Evolutionary conservation across 768 basidiomycete species (phyloP).

Genomic region (Termitomyces titanicus): DNA sequence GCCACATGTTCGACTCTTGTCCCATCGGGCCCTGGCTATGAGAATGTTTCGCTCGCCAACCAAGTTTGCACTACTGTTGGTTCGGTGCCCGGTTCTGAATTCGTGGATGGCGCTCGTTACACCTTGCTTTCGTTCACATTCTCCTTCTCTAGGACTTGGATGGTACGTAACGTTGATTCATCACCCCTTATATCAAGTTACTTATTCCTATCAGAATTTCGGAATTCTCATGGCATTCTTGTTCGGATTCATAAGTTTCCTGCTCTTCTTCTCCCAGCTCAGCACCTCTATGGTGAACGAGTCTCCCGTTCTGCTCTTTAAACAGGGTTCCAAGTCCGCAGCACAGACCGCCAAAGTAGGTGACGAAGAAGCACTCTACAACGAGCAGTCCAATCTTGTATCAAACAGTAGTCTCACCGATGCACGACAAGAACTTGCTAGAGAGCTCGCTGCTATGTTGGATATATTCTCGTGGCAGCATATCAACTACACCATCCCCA

Average conservation of each 20-base stretch:
- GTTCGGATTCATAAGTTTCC: constrained; percentile 46
- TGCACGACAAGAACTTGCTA: constrained; percentile 29
- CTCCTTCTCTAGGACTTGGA: constrained; percentile 22
- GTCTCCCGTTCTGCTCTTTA: constrained; percentile 54
- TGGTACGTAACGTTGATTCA: constrained; percentile 8
- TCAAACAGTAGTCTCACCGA: constrained; percentile 13
- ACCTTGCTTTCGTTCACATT: constrained; percentile 47
- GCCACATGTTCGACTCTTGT: constrained; percentile 57
- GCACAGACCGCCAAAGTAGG: constrained; percentile 22
- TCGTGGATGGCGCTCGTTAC: constrained; percentile 58
- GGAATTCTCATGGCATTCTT: constrained; percentile 71
- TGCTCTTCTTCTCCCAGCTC: constrained; percentile 59
- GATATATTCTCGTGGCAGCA: constrained; percentile 71
- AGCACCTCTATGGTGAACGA: constrained; percentile 37
- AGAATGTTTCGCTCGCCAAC: constrained; percentile 49
- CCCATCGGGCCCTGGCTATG: constrained; percentile 63
- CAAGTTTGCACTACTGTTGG: constrained; percentile 80
- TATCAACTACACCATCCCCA: constrained; percentile 54
- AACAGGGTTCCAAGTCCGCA: constrained; percentile 41
- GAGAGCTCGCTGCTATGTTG: constrained; percentile 27
- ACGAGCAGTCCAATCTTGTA: constrained; percentile 23
- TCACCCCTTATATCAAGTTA: neutral
- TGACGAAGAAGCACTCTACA: constrained; percentile 28
- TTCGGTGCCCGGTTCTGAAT: constrained; percentile 50
- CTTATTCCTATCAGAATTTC: constrained; percentile 39